Evolutionary conservation across 2,329 filamentous ascomycete species (phyloP).

Genomic region (Microthyrium microscopicum): DNA sequence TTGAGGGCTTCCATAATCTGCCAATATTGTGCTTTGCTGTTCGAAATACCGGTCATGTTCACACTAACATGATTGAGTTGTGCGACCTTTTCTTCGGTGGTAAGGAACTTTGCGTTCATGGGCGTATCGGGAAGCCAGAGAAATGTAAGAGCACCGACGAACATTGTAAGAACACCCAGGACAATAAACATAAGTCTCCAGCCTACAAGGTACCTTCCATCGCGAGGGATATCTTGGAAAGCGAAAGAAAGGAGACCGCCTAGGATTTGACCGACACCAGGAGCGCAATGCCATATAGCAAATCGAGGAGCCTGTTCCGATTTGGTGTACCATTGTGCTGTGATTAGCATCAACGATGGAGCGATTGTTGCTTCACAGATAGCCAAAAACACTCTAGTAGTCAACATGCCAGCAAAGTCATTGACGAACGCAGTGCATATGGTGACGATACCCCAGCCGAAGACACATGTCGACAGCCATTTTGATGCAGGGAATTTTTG

Average conservation of each 20-base stretch:
- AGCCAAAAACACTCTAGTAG: constrained; percentile 34
- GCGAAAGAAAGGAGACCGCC: constrained; percentile 40
- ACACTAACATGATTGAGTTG: constrained; percentile 34
- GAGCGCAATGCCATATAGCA: constrained; percentile 42
- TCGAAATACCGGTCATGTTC: constrained; percentile 42
- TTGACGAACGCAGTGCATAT: constrained; percentile 31
- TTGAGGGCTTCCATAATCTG: constrained; percentile 1
- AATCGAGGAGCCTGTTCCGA: constrained; percentile 45
- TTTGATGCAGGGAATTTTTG: constrained; percentile 3
- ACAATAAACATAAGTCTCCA: constrained; percentile 38
- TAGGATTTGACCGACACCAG: constrained; percentile 14
- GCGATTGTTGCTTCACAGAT: constrained; percentile 38
- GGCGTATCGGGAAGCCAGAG: constrained; percentile 17
- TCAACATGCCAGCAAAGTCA: constrained; percentile 32
- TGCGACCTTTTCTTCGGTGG: constrained; percentile 13
- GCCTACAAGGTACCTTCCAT: constrained; percentile 10
- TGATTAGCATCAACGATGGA: constrained; percentile 38
- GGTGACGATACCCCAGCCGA: constrained; percentile 31
- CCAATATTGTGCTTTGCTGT: constrained; percentile 10
- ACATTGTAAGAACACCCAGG: constrained; percentile 26
- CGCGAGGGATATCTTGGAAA: constrained; percentile 21
- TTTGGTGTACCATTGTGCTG: constrained; percentile 38
- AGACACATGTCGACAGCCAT: constrained; percentile 12
- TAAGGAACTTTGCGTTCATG: constrained; percentile 13
- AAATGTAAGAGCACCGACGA: constrained; percentile 17